Evolutionary conservation across 2,329 filamentous ascomycete species (phyloP), one percentile per base, ranked within the genome.

Genomic region (Cytospora piceae): DNA sequence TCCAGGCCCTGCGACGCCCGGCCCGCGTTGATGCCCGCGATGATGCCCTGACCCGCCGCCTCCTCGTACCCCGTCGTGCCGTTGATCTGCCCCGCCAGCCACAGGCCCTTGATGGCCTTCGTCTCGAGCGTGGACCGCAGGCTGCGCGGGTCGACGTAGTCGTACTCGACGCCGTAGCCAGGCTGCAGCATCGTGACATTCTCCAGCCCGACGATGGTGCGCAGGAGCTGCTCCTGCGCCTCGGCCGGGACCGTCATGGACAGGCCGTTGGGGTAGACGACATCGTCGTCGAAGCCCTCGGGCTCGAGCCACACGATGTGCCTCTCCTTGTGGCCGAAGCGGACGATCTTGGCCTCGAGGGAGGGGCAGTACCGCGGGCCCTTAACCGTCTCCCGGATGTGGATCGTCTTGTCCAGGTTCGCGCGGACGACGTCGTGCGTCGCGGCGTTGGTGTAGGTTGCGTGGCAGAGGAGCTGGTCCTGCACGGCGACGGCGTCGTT

Each of bases 61-160:
- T 99, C 95, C 79, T 99, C 95, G 75, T 99, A 99, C 4, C 95
- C 95, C 0, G 95, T 99, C 0, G 95, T 99, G 55, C 95, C 95
- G 76, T 99, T 99, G 77, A 99, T 97, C 76, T 99, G 95, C 4
- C 95, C 95, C 0, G 95, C 95, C 37, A 99, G 84, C 78, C 91
- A 99, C 15, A 99, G 85, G 1, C 95, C 95, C 9, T 82, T 82
- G 68, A 99, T 97, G 27, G 90, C 85, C 77, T 98, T 99, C 1
- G 95, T 98, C 77, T 99, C 95, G 9, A 99, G 85, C 0, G 94
- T 95, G n/a, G 91, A 87, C 69, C 89, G 90, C 4, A 99, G 83
- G 71, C 91, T 90, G 61, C 95, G 90, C 22, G 95, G 95, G 74
- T 99, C 95, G 22, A 99, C 92, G 76, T 99, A 99, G 79, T 98